These are phyloP conservation scores for Globisporangium okanoganense DNA, from an alignment of 352 stramenopile genomes.

Conservation along the genomic window DNA sequence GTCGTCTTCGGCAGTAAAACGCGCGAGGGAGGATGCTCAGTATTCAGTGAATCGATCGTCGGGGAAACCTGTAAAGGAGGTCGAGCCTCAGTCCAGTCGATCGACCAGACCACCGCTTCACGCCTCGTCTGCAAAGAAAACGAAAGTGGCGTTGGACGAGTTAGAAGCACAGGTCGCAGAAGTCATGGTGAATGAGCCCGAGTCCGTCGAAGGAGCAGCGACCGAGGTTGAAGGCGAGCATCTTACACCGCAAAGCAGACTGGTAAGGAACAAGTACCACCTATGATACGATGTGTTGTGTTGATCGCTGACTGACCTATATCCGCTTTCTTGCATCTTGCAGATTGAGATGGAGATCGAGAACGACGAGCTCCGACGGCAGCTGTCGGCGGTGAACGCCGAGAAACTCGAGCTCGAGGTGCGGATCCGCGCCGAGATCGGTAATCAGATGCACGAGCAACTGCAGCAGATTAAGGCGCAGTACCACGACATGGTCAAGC, in stretches of 20 bases:
- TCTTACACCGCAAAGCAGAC: constrained; percentile 7
- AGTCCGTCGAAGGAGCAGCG: background rate
- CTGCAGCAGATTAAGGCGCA: constrained; percentile 59
- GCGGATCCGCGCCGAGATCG: constrained; percentile 56
- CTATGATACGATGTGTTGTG: too few species aligned
- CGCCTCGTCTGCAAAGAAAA: background rate
- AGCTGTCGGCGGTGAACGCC: constrained; percentile 43
- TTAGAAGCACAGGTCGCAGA: background rate
- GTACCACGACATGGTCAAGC: constrained; percentile 43
- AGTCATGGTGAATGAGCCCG: too few species aligned
- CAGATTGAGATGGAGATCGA: constrained; percentile 44
- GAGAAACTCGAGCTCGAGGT: constrained; percentile 64
- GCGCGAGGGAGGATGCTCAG: background rate
- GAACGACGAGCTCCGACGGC: constrained; percentile 54
- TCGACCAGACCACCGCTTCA: background rate
- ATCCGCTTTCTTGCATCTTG: constrained; percentile 5
- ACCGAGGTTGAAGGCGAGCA: background rate
- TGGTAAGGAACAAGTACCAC: constrained; percentile 17
- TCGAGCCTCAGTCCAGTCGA: background rate
- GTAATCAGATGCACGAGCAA: constrained; percentile 65
- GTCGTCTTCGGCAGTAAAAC: background rate
- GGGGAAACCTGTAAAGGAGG: background rate
- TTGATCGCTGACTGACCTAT: background rate
- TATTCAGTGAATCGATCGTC: background rate
- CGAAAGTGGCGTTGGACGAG: background rate